These are phyloP conservation scores for Blastobotrys peoriensis DNA, from an alignment of 805 yeast genomes.

Conservation along the genomic window DNA sequence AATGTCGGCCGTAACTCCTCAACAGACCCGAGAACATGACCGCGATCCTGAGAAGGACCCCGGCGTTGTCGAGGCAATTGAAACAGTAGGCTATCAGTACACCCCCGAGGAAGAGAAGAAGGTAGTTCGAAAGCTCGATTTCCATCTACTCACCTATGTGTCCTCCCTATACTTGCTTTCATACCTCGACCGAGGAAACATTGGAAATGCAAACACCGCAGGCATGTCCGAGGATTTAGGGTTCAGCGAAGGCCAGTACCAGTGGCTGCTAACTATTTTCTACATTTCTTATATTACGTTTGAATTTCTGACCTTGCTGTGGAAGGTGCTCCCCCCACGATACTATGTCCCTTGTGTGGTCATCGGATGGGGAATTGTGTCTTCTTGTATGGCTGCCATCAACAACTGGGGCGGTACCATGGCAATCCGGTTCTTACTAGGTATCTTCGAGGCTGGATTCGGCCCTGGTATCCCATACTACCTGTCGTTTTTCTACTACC, in stretches of 20 bases:
- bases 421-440: constrained; percentile 37
- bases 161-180: constrained; percentile 42
- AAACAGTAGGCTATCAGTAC: constrained; percentile 4
- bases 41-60: neutral
- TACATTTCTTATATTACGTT: constrained; percentile 44
- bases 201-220: constrained; percentile 48
- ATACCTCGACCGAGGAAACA: constrained; percentile 46
- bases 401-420: constrained; percentile 37
- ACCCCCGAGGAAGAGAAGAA: constrained; percentile 18
- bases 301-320: constrained; percentile 38
- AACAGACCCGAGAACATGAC: no score
- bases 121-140: constrained; percentile 35
- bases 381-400: constrained; percentile 43
- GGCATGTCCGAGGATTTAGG: constrained; percentile 41
- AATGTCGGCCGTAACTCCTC: no score
- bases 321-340: constrained; percentile 38
- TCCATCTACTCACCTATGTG: constrained; percentile 40
- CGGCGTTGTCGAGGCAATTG: neutral
- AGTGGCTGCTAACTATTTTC: constrained; percentile 39
- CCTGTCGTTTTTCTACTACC: constrained; percentile 28
- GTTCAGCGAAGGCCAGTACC: constrained; percentile 37
- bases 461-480: constrained; percentile 30
- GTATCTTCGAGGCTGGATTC: constrained; percentile 30
- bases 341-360: constrained; percentile 41
- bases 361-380: constrained; percentile 44